Percentiles rank a stretch among this genome's conserved stretches.
phyloP scores from a whole-genome alignment of 2,329 filamentous ascomycete genomes.

The Lecanoromycetidae sp. region DNA sequence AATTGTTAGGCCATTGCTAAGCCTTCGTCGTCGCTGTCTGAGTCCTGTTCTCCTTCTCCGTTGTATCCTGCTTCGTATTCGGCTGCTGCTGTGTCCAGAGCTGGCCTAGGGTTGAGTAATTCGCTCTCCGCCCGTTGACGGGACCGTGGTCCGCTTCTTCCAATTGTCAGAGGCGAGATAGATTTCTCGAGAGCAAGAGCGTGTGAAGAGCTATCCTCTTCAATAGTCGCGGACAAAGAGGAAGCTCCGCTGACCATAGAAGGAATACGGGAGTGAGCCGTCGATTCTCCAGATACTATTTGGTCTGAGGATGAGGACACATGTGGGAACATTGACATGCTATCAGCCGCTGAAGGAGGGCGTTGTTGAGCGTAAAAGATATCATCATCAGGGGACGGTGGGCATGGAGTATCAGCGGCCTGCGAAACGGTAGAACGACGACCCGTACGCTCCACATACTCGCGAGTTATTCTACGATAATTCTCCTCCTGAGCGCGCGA shows the following conservation, averaged over 20 bases:
- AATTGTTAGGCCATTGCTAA: conserved; percentile 13
- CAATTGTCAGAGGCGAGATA: conserved; percentile 6
- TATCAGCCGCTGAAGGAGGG: conserved; percentile 9
- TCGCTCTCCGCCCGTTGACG: neutral
- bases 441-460: conserved; percentile 17
- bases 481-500: conserved; percentile 21
- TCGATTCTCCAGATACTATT: conserved; percentile 16
- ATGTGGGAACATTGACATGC: conserved; percentile 6
- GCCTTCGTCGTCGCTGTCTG: conserved; percentile 17
- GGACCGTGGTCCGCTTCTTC: neutral
- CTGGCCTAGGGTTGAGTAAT: neutral
- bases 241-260: conserved; percentile 18
- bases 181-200: neutral
- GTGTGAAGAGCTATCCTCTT: conserved; percentile 3
- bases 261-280: conserved; percentile 17
- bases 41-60: conserved; percentile 16
- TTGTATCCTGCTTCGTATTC: conserved; percentile 19
- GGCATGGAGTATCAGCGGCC: conserved; percentile 18
- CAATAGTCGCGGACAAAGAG: conserved; percentile 13
- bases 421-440: conserved; percentile 5
- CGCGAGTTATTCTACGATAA: conserved; percentile 20
- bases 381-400: conserved; percentile 24
- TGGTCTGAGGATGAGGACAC: conserved; percentile 17
- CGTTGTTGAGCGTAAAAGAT: conserved; percentile 14
- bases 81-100: conserved; percentile 5